Evolutionary conservation across 257 asterid species (phyloP), one percentile per base, ranked within the genome.

Genomic region (Mentha longifolia): DNA sequence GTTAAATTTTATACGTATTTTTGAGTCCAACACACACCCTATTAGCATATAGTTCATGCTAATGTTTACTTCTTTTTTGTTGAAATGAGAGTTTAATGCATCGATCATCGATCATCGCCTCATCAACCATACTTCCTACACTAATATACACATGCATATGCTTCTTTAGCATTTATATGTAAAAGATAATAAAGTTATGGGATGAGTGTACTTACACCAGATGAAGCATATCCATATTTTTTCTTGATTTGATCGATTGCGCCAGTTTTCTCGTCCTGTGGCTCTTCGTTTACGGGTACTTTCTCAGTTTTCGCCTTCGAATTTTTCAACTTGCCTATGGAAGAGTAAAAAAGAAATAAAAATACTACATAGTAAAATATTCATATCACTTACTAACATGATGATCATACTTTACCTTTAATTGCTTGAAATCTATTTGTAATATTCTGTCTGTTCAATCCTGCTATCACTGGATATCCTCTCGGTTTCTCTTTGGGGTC

Each of bases 181-280:
- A 2, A 28, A 28, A 28, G 31, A 28, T 1, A 45, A 11, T 22
- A 22, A 22, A 22, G 5, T 46, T 46, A 4, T 1, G 6, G 71
- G 49, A 46, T 15, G 41, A 35, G 16, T 50, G 30, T 28, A 82
- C 90, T 82, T 84, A 91, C 96, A 51, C 83, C 82, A 75, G 91
- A 65, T 6, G 92, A 79, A 59, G 92, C 60, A 71, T 79, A 89
- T 57, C 99, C 99, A 47, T 94, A 94, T 81, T 81, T 91, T 80
- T 85, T 91, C 97, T 94, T 94, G 68, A 94, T 91, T 74, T 91
- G 95, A 77, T 87, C 95, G 65, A 94, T 77, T 42, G 87, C 72
- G 22, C 87, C 96, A 37, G 69, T 78, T 78, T 72, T 89, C 77
- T 83, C 95, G 15, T 85, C 95, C 41, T 78, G 86, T 6, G 85